phyloP scores from a whole-genome alignment of 2,329 filamentous ascomycete genomes.

The Cladosporium austrohemisphaericum region DNA sequence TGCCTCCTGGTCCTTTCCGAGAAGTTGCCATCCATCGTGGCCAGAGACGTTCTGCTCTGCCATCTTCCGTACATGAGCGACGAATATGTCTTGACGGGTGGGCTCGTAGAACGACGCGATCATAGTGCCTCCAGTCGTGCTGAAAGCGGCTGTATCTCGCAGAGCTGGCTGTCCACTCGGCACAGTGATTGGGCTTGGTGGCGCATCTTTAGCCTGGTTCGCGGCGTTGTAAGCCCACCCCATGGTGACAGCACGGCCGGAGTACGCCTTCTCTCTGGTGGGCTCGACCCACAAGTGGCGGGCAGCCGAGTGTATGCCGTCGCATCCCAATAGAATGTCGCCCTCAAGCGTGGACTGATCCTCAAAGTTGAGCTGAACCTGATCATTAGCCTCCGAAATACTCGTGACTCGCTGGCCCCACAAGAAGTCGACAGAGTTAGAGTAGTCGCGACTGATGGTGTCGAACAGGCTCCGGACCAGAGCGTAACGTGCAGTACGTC shows the following conservation, averaged over 20 bases:
- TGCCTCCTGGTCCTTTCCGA: slow-evolving; percentile 33
- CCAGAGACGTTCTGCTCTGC: slow-evolving; percentile 27
- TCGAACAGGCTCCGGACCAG: slow-evolving; percentile 11
- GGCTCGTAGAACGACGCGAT: slow-evolving; percentile 40
- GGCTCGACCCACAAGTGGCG: slow-evolving; percentile 47
- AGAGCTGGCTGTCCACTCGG: not conserved
- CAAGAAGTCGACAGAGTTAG: slow-evolving; percentile 27
- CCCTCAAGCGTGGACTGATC: slow-evolving; percentile 43
- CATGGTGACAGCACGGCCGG: slow-evolving; percentile 41
- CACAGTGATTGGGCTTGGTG: slow-evolving; percentile 28
- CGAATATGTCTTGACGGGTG: slow-evolving; percentile 36
- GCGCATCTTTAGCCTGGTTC: slow-evolving; percentile 21
- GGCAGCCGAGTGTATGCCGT: slow-evolving; percentile 58
- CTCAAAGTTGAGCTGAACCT: slow-evolving; percentile 47
- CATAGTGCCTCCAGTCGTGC: slow-evolving; percentile 38
- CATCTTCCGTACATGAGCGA: slow-evolving; percentile 39
- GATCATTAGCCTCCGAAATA: slow-evolving; percentile 21
- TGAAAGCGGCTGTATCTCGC: slow-evolving; percentile 38
- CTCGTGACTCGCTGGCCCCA: slow-evolving; percentile 41
- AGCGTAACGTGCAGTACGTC: slow-evolving; percentile 12
- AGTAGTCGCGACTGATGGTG: slow-evolving; percentile 1
- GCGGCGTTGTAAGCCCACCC: slow-evolving; percentile 26
- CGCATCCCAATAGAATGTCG: slow-evolving; percentile 52
- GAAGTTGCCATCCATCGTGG: slow-evolving; percentile 35
- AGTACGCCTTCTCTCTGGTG: slow-evolving; percentile 33